Conservation (phyloP, 371 early-diverging fungal species). For the Fennellomyces sp. region DNA sequence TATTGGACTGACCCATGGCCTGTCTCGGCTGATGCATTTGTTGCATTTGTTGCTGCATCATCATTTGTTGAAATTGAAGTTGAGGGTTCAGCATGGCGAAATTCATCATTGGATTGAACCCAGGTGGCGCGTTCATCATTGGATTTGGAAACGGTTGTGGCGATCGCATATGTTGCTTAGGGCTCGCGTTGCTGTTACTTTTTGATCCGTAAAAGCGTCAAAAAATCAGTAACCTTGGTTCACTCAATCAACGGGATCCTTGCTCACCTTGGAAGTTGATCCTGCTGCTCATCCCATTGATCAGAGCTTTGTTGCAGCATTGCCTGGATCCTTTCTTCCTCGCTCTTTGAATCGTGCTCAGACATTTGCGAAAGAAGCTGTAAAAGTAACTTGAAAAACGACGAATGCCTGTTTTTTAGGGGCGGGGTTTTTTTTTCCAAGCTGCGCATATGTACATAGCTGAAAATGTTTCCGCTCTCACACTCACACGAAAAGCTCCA, state of each 20-base stretch:
- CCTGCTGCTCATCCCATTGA: conserved; percentile 29
- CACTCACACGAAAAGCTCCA: too few species aligned
- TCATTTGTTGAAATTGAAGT: conserved; percentile 36
- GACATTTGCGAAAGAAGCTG: conserved; percentile 12
- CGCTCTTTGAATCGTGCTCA: conserved; percentile 28
- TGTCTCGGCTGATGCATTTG: conserved; percentile 37
- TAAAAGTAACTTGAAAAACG: too few species aligned
- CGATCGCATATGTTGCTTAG: conserved; percentile 16
- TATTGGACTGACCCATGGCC: conserved; percentile 25
- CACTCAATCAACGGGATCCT: background rate
- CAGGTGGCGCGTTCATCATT: conserved; percentile 2
- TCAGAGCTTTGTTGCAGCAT: conserved; percentile 31
- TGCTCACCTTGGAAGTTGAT: conserved; percentile 23
- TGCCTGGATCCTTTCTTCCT: conserved; percentile 36
- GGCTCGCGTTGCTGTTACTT: conserved; percentile 5
- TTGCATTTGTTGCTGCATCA: conserved; percentile 43
- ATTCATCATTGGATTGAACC: conserved; percentile 41
- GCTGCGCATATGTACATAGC: too few species aligned
- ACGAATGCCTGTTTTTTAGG: too few species aligned
- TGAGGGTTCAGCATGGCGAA: conserved; percentile 49
- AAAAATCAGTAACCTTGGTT: background rate
- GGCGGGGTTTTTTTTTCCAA: too few species aligned
- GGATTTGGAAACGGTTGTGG: conserved; percentile 19
- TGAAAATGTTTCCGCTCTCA: too few species aligned
- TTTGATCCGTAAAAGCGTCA: too few species aligned